A percentile compares a stretch with the other conserved stretches of the same genome.
Conservation (phyloP, 2,329 filamentous ascomycete genomes). For the Sclerotinia glacialis region DNA sequence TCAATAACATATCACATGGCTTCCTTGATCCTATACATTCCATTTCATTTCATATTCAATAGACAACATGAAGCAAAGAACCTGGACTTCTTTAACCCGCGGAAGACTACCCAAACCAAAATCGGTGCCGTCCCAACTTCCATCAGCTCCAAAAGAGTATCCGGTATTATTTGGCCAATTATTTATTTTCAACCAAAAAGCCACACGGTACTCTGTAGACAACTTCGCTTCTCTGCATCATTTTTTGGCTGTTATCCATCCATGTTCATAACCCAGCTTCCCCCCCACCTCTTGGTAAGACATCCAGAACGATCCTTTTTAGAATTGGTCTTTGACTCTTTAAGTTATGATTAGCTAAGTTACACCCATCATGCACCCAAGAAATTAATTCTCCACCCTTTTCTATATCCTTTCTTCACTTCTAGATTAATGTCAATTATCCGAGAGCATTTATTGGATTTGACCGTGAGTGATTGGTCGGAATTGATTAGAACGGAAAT, state of each 20-base stretch:
- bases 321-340: background rate
- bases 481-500: too few relatives aligned
- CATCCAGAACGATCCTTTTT: constrained; percentile 16
- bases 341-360: constrained; percentile 6
- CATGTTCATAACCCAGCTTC: background rate
- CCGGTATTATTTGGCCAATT: too few relatives aligned
- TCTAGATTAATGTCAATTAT: background rate
- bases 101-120: background rate
- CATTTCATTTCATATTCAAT: background rate
- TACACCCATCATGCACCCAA: background rate
- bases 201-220: too few relatives aligned
- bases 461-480: too few relatives aligned
- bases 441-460: background rate
- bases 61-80: background rate
- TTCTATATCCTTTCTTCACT: background rate
- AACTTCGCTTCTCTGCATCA: background rate
- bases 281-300: constrained; percentile 1
- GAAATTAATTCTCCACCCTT: constrained; percentile 1
- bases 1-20: too few relatives aligned
- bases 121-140: background rate
- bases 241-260: background rate
- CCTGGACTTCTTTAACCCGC: background rate
- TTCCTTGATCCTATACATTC: background rate
- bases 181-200: too few relatives aligned
- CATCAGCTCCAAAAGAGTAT: constrained; percentile 1